Evolutionary conservation across 345 rosid genomes (phyloP).

Genomic region (Gossypium mustelinum): DNA sequence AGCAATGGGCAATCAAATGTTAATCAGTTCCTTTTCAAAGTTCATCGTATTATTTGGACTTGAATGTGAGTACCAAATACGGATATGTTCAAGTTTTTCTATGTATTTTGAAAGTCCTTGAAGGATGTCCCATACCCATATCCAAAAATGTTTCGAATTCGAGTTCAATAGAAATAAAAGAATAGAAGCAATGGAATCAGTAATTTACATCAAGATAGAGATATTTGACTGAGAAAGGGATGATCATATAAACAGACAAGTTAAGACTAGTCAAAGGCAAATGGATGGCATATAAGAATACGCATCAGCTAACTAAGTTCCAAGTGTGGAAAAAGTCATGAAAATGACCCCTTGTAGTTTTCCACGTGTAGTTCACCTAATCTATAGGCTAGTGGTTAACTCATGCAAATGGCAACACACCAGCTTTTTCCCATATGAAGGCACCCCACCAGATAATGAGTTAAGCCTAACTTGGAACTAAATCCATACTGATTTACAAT

Average conservation of each 20-base stretch:
- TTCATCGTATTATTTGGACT: too few relatives aligned
- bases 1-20: not conserved
- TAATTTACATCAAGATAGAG: slow-evolving; percentile 17
- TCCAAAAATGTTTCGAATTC: not conserved
- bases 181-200: not conserved
- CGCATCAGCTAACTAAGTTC: slow-evolving; percentile 24
- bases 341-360: slow-evolving; percentile 46
- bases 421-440: slow-evolving; percentile 30
- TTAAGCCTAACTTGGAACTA: slow-evolving; percentile 43
- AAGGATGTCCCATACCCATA: not conserved
- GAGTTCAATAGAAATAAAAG: not conserved
- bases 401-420: slow-evolving; percentile 42
- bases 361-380: slow-evolving; percentile 85
- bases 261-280: slow-evolving; percentile 2
- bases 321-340: slow-evolving; percentile 30
- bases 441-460: slow-evolving; percentile 31
- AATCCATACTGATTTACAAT: slow-evolving; percentile 14
- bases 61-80: not conserved
- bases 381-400: slow-evolving; percentile 35
- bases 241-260: not conserved
- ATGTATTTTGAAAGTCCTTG: not conserved
- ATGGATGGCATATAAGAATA: slow-evolving; percentile 4
- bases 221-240: slow-evolving; percentile 24
- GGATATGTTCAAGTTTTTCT: not conserved
- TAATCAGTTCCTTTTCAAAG: too few relatives aligned